Evolutionary conservation across 805 yeast genomes (phyloP).

Genomic region (Cyberlindnera nakhonratchasimensis): DNA sequence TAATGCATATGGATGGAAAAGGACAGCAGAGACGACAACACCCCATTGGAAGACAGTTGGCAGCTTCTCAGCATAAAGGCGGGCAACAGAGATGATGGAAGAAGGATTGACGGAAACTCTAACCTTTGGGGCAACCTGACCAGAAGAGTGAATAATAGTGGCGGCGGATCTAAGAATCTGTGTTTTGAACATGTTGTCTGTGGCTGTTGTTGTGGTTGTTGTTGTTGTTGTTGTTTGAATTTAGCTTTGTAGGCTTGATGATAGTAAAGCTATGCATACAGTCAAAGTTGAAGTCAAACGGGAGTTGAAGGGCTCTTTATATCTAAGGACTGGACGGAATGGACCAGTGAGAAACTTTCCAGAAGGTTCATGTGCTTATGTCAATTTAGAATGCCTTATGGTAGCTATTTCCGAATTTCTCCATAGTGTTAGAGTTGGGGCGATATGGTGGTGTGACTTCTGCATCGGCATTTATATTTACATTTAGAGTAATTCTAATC

Average conservation of each 20-base stretch:
- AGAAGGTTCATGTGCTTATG: too few relatives aligned
- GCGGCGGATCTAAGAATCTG: constrained; percentile 28
- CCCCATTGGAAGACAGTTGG: constrained; percentile 27
- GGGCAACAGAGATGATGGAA: constrained; percentile 8
- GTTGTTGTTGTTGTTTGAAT: too few relatives aligned
- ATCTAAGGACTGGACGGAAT: not conserved
- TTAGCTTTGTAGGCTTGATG: constrained; percentile 1
- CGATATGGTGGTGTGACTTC: constrained; percentile 9
- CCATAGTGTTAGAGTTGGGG: not conserved
- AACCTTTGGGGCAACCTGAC: constrained; percentile 20
- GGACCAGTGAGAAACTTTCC: too few relatives aligned
- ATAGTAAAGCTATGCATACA: not conserved
- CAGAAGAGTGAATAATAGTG: constrained; percentile 21
- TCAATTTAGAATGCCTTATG: too few relatives aligned
- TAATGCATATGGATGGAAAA: constrained; percentile 26
- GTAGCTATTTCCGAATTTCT: not conserved
- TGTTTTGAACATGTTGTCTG: constrained; percentile 25
- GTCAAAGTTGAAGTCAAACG: not conserved
- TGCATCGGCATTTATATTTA: constrained; percentile 3
- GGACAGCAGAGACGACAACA: constrained; percentile 14
- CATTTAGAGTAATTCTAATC: too few relatives aligned
- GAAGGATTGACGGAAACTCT: constrained; percentile 21
- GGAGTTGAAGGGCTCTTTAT: not conserved
- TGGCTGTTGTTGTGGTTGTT: not conserved
- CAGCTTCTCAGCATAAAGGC: constrained; percentile 19